Evolutionary conservation across 208 protist genomes (phyloP), one percentile per base, ranked within the genome.

Genomic region (Wallacemonas sp.): DNA sequence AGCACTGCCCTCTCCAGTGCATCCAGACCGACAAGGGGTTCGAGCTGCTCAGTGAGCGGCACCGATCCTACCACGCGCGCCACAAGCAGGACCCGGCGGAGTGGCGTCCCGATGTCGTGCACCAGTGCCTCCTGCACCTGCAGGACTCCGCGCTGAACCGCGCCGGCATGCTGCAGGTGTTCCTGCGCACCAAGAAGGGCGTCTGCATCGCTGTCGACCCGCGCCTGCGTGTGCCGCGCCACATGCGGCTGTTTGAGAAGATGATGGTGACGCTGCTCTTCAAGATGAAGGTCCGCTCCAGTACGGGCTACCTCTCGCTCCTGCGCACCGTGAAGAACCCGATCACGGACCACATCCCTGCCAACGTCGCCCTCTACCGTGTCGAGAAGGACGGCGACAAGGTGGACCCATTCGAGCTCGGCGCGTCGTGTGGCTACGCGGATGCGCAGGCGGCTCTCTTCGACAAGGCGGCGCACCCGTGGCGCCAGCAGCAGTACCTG

Each of bases 181-280:
- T 96, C 71, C 83, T 99, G 24, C 97, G 89, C 62, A 99, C 98
- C 0, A 86, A 96, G 32, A 98, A 98, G 61, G 98, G 98, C 61
- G 81, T 96, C 29, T 81, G 96, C 60, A 94, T 98, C 62, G 77
- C 97, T 27, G 91, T 99, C 8, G 98, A 99, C 74, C 98, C 99
- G 8, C 88, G 98, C 23, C 93, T 98, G 44, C 92, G 98, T 34
- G 98, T 99, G 29, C 99, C 99, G 24, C 89, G 99, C 38, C 99
- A 99, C 19, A 99, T 98, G 74, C 90, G 98, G 23, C 90, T 99
- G 17, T 99, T 99, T 78, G 83, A 96, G 52, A 98, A 97, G 63
- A 94, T 99, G 70, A 99, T 99, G 98, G 98, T 99, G 14, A 95
- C 98, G 76, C 85, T 99, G 36, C 88, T 99, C 46, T 97, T 99